Base-by-base conservation (phyloP, 176 grass and related monocot genomes). In the Zizania latifolia region DNA sequence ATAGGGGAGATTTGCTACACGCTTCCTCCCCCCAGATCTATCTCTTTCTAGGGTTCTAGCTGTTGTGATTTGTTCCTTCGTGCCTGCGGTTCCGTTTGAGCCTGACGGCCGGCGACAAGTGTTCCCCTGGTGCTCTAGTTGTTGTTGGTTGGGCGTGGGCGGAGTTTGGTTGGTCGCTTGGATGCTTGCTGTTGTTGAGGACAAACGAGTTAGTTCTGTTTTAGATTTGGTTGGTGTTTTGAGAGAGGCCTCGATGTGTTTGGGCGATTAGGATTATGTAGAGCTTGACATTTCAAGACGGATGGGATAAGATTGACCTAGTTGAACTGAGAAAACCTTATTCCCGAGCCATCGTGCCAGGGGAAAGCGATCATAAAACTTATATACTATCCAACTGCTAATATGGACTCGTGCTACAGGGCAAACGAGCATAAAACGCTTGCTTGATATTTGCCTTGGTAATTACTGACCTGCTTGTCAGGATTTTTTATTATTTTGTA, bases 1-100 rank as follows among this genome's bases (percentile, higher is more conserved):
- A n/a, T n/a, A n/a, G n/a, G n/a, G n/a, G n/a, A n/a, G n/a, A n/a
- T n/a, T n/a, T n/a, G n/a, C n/a, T n/a, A n/a, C n/a, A n/a, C n/a
- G n/a, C n/a, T n/a, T n/a, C n/a, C n/a, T n/a, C n/a, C n/a, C 0
- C 4, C 8, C 75, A 55, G 75, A 55, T 66, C 75, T 78, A 44
- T 24, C 6, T n/a, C 31, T 8, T 14, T 9, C 1, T 66, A 30
- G 23, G 75, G 24, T n/a, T 66, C 44, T 78, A 28, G 44, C 31
- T 19, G 14, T 45, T 15, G 43, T 0, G 43, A 15, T 45, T 60
- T 28, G 10, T 14, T 27, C 28, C 23, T 34, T 6, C 0, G 23
- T 5, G 23, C 4, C 17, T 59, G 2, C 24, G 2, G 2, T 35
- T 28, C 43, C 44, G 14, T 28, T 10, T 63, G 10, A 33, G 32